Base-by-base conservation (phyloP, 2,329 filamentous ascomycete species). In the Tolypocladium paradoxum region DNA sequence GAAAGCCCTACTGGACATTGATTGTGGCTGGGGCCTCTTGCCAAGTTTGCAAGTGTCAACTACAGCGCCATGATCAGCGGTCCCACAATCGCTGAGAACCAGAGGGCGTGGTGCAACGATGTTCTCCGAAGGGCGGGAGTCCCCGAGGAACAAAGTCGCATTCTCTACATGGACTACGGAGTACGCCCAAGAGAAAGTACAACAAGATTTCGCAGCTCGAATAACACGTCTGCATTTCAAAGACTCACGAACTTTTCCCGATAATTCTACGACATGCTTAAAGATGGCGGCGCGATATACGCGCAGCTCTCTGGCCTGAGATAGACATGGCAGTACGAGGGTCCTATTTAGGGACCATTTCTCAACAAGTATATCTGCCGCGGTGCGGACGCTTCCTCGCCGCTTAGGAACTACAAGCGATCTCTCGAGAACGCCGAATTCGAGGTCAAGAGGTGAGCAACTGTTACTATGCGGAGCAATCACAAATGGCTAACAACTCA, bases 361-460 rank as follows among this genome's bases (percentile, higher is more conserved):
- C 91, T 96, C 85, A 96, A 96, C 82, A 96, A 95, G 76, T 95
- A 96, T 71, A 81, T 96, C 69, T 96, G 96, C 79, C 91, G 91
- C 20, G 91, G 92, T 65, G 92, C 92, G 40, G 91, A 96, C 66
- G 91, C 91, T 31, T 95, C 88, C 33, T 95, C 89, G 51, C 92
- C 91, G 34, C 81, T 96, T 49, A 88, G 88, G 56, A 91, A 85
- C 70, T 89, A 93, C 63, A 77, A 93, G 60, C 82, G 88, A 68
- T 83, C 82, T 62, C 81, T 95, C 16, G 92, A 96, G 74, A 83
- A 79, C 53, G 64, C 64, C 3, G 64, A 64, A 2, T 67, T 66
- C 8, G 91, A 96, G 69, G 74, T 96, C 70, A 96, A 96, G 83
- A 77, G 64, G 66, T 67, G 52, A 45, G 61, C 11, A 31, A 8